Evolutionary conservation across 2,329 filamentous ascomycete genomes (phyloP).

Genomic region (Paecilomyces sp.): DNA sequence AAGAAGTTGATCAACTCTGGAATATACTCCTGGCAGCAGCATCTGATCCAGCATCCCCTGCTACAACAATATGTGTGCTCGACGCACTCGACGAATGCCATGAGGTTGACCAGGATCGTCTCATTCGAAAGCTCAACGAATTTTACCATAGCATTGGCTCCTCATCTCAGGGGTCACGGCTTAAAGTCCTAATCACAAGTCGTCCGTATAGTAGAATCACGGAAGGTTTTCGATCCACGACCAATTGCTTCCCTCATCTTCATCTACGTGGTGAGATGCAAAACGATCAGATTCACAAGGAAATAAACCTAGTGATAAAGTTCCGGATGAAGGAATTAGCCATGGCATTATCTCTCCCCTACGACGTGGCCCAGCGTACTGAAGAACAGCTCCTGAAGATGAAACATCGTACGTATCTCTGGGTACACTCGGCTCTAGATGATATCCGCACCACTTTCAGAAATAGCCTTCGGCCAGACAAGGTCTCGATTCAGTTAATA

Average conservation of each 20-base stretch:
- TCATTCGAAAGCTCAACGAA: slow-evolving; percentile 1
- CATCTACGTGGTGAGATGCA: not conserved
- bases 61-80: not conserved
- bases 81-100: slow-evolving; percentile 2
- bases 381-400: not conserved
- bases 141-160: not conserved
- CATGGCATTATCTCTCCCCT: not conserved
- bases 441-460: slow-evolving; percentile 5
- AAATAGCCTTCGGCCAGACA: slow-evolving; percentile 5
- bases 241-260: not conserved
- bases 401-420: not conserved
- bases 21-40: not conserved
- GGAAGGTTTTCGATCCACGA: not conserved
- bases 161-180: not conserved
- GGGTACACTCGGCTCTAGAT: slow-evolving; percentile 8
- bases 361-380: not conserved
- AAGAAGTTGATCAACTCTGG: slow-evolving; percentile 1
- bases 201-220: not conserved
- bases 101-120: not conserved
- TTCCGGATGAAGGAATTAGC: not conserved
- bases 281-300: not conserved
- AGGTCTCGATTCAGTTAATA: slow-evolving; percentile 5
- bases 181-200: not conserved
- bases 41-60: not conserved
- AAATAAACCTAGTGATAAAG: not conserved